Conservation (phyloP, 768 basidiomycete species). For the Gloeophyllum trabeum region DNA sequence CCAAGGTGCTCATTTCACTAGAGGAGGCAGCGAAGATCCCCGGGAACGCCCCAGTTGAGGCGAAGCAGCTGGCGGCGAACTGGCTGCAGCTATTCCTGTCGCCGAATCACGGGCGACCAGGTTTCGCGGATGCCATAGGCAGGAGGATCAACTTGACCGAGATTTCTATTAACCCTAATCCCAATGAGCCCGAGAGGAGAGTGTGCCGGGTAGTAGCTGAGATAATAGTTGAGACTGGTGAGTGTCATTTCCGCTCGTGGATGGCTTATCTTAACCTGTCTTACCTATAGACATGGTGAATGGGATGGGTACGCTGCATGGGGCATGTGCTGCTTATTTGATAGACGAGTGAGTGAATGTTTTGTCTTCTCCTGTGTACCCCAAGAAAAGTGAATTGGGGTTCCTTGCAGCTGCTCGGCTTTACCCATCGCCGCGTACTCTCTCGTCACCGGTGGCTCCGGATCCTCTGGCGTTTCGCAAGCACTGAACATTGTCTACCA, state of each 20-base stretch:
- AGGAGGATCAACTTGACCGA: slow-evolving; percentile 24
- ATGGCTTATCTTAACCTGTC: background rate
- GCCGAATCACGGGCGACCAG: slow-evolving; percentile 4
- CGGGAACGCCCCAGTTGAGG: slow-evolving; percentile 16
- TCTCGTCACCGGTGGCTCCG: background rate
- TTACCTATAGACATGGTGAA: slow-evolving; percentile 14
- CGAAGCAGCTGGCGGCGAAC: slow-evolving; percentile 17
- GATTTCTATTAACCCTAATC: slow-evolving; percentile 28
- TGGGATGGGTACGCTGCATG: slow-evolving; percentile 11
- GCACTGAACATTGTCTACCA: slow-evolving; percentile 10
- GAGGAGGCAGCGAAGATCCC: slow-evolving; percentile 7
- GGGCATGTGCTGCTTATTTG: slow-evolving; percentile 14
- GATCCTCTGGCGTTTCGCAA: slow-evolving; percentile 8
- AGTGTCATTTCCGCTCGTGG: background rate
- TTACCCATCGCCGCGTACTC: slow-evolving; percentile 7
- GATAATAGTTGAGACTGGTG: slow-evolving; percentile 30
- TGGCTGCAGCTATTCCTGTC: slow-evolving; percentile 7
- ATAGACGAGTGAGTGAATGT: slow-evolving; percentile 14
- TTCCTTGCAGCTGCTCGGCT: slow-evolving; percentile 9
- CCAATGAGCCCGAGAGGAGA: slow-evolving; percentile 29
- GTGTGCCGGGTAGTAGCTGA: slow-evolving; percentile 38
- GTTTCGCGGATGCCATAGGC: slow-evolving; percentile 5
- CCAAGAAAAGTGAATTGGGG: no score
- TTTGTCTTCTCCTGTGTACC: no score
- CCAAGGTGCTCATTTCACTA: background rate